Base-by-base conservation (phyloP, 2,329 filamentous ascomycete genomes). In the Colletotrichum cordylinicola region DNA sequence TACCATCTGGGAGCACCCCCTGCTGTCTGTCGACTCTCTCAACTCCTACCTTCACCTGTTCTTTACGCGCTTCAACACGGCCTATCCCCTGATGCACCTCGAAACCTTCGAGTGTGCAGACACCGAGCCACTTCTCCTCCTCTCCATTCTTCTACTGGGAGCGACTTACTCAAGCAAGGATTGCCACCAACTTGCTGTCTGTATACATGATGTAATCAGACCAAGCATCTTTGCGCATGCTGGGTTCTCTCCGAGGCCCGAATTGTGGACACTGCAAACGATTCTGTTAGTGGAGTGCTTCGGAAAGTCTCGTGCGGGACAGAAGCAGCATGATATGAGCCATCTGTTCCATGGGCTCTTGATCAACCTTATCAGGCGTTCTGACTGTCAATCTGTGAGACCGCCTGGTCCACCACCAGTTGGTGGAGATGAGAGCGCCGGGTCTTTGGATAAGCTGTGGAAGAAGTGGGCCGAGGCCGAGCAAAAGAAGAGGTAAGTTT, bases 231-330 rank as follows among this genome's bases (percentile, higher is more conserved):
- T 93, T 69, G 87, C 88, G 13, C 89, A 91, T 79, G 83, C 86
- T 1, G 87, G 87, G 0, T 93, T 93, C 79, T 91, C 87, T 1
- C 85, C 91, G 0, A 87, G 88, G n/a, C 91, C 91, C 0, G 87
- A 90, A 27, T 83, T 93, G 0, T 93, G 91, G 91, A 88, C 91
- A 0, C 78, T 93, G 1, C 91, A 93, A 75, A 90, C 90, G 0
- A 91, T 93, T 39, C 82, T 93, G 10, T 82, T 93, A 0, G 90
- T 93, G 0, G 91, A 93, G 77, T 93, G 91, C 77, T 93, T 93
- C 71, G 91, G 91, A 4, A 93, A 93, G 80, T 91, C 89, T 48
- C 84, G 91, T 70, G 91, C 91, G 0, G 91, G 91, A 0, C 91
- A 91, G 76, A 90, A 90, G 65, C 91, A 93, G 78, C 90, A 92